Evolutionary conservation across 1,139 yeast genomes (phyloP).

Genomic region (Blastobotrys petasosporus): DNA sequence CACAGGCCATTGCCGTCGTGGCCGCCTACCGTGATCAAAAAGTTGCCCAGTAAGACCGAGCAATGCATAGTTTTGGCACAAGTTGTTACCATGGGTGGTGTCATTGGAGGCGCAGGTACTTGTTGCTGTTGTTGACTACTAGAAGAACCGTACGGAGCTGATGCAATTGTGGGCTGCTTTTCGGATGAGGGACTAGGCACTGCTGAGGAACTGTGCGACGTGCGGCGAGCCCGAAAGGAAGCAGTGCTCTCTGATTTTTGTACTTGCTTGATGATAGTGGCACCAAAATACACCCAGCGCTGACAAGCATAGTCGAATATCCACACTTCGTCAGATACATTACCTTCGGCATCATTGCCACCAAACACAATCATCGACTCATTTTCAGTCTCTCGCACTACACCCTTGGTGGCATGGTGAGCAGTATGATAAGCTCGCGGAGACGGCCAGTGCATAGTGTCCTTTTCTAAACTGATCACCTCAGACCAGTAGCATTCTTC

Average conservation of each 20-base stretch:
- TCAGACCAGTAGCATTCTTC: conserved; percentile 15
- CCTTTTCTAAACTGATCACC: conserved; percentile 20
- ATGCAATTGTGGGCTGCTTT: not conserved
- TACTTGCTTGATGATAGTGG: conserved; percentile 4
- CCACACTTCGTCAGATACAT: conserved; percentile 23
- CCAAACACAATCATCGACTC: conserved; percentile 21
- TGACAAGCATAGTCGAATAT: conserved; percentile 17
- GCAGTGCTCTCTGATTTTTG: not conserved
- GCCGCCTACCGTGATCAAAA: conserved; percentile 22
- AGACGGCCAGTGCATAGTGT: conserved; percentile 22
- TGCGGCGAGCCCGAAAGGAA: not conserved
- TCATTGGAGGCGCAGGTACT: conserved; percentile 7
- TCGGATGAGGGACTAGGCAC: not conserved
- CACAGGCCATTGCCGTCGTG: conserved; percentile 22
- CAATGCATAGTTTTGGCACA: conserved; percentile 20
- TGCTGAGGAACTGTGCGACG: not conserved
- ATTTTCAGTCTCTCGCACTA: conserved; percentile 3
- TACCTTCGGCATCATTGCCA: conserved; percentile 16
- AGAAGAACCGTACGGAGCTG: not conserved
- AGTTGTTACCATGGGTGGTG: conserved; percentile 5
- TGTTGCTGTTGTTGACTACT: not conserved
- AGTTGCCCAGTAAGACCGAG: conserved; percentile 18
- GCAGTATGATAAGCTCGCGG: conserved; percentile 23
- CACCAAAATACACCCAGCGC: conserved; percentile 16
- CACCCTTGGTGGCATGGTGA: conserved; percentile 12